phyloP scores from a whole-genome alignment of 345 rosid species.

The Populus euphratica region DNA sequence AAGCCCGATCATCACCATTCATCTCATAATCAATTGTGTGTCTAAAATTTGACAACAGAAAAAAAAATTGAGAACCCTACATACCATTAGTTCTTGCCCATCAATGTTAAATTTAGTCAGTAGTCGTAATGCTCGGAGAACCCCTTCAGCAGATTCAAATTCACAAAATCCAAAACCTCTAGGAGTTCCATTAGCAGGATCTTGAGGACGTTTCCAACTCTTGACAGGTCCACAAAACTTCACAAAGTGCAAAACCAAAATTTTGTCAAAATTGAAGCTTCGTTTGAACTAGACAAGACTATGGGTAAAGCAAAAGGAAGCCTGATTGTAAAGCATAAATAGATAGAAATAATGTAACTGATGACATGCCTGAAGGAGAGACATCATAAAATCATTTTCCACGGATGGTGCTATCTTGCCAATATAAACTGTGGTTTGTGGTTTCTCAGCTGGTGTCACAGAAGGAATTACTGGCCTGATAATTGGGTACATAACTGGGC shows the following conservation, averaged over 20 bases:
- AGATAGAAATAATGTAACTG: background rate
- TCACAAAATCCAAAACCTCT: slow-evolving; percentile 94
- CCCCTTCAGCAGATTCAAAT: slow-evolving; percentile 93
- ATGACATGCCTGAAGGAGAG: slow-evolving; percentile 63
- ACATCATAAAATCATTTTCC: slow-evolving; percentile 81
- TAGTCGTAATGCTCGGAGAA: slow-evolving; percentile 87
- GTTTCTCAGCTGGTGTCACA: slow-evolving; percentile 75
- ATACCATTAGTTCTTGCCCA: slow-evolving; percentile 90
- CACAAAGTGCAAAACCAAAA: slow-evolving; percentile 18
- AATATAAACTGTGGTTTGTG: slow-evolving; percentile 91
- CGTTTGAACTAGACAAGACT: background rate
- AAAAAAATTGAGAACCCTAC: slow-evolving; percentile 17
- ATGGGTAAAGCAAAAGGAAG: background rate
- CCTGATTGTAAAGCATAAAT: background rate
- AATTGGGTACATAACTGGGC: slow-evolving; percentile 62
- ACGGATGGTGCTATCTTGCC: slow-evolving; percentile 90
- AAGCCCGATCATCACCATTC: background rate
- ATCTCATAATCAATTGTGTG: background rate
- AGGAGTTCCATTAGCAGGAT: slow-evolving; percentile 74
- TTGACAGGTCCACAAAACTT: slow-evolving; percentile 93
- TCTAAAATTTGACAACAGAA: background rate
- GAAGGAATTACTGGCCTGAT: slow-evolving; percentile 70
- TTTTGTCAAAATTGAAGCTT: background rate
- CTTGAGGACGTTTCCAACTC: slow-evolving; percentile 84
- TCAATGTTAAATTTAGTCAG: slow-evolving; percentile 83